Percentiles rank a stretch among this genome's conserved stretches.
phyloP scores from a whole-genome alignment of 2,329 filamentous ascomycete genomes.

The Fragosphaeria purpurea region DNA sequence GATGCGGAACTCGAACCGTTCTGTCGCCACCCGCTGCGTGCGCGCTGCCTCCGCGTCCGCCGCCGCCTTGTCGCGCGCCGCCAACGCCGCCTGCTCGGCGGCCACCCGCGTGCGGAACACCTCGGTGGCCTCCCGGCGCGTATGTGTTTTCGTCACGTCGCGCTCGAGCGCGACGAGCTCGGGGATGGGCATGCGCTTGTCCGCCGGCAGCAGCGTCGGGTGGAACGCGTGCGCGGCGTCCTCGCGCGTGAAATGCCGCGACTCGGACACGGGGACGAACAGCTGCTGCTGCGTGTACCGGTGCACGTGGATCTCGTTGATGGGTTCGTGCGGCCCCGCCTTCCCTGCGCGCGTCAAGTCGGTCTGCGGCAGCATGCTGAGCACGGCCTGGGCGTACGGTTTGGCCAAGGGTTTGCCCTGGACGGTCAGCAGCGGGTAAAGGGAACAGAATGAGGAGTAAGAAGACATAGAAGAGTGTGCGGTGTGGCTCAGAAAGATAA shows the following conservation, averaged over 20 bases:
- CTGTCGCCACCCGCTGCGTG: constrained; percentile 36
- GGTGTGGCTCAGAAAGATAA: constrained; percentile 55
- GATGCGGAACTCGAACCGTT: constrained; percentile 51
- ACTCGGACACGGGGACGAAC: constrained; percentile 55
- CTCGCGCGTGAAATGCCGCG: constrained; percentile 51
- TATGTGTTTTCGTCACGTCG: constrained; percentile 29
- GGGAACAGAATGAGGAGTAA: background rate
- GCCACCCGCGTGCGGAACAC: constrained; percentile 26
- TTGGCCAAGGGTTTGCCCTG: constrained; percentile 68
- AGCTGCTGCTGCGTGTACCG: constrained; percentile 51
- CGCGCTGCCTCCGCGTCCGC: constrained; percentile 27
- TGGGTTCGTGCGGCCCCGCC: constrained; percentile 42
- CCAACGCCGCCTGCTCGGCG: constrained; percentile 4
- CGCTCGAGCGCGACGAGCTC: constrained; percentile 49
- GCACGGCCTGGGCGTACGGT: constrained; percentile 66
- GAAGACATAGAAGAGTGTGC: background rate
- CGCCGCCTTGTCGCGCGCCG: constrained; percentile 20
- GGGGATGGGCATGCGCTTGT: constrained; percentile 51
- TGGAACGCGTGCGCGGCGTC: constrained; percentile 58
- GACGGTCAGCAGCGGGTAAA: constrained; percentile 1
- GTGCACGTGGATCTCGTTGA: constrained; percentile 57
- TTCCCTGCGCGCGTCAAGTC: constrained; percentile 41
- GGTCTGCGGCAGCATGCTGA: constrained; percentile 71
- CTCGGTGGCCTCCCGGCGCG: constrained; percentile 7
- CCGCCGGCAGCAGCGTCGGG: constrained; percentile 47